Evolutionary conservation across 2,329 filamentous ascomycete genomes (phyloP).

Genomic region (Monosporascus sp.): DNA sequence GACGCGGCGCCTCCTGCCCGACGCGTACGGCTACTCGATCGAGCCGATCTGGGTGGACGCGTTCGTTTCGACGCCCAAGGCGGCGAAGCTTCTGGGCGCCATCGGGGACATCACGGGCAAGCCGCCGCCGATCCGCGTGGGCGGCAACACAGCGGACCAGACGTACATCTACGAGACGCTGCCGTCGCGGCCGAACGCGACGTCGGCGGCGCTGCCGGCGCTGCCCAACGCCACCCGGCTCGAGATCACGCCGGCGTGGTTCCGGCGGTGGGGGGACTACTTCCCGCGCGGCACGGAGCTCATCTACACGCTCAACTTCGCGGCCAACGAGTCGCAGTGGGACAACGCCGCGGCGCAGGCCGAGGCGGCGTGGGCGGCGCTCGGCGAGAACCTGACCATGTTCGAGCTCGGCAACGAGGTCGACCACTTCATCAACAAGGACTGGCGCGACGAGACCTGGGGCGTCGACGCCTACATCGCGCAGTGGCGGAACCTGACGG

Average conservation of each 20-base stretch:
- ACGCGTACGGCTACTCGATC: slow-evolving; percentile 29
- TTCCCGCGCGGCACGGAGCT: slow-evolving; percentile 26
- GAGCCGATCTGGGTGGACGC: slow-evolving; percentile 29
- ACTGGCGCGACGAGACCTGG: slow-evolving; percentile 26
- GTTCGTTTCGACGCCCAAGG: slow-evolving; percentile 22
- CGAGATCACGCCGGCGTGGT: slow-evolving; percentile 29
- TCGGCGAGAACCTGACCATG: slow-evolving; percentile 22
- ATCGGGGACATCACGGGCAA: slow-evolving; percentile 25
- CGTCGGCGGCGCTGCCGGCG: slow-evolving; percentile 21
- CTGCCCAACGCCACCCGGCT: slow-evolving; percentile 17
- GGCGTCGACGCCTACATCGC: slow-evolving; percentile 22
- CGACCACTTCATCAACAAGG: slow-evolving; percentile 30
- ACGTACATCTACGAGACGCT: slow-evolving; percentile 24
- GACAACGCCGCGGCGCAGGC: slow-evolving; percentile 24
- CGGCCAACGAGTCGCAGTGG: slow-evolving; percentile 24
- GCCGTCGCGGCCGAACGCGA: slow-evolving; percentile 21
- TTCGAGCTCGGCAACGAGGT: slow-evolving; percentile 32
- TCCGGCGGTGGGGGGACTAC: slow-evolving; percentile 24
- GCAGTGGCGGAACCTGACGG: slow-evolving; percentile 28
- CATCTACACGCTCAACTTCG: slow-evolving; percentile 28
- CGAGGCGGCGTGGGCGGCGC: slow-evolving; percentile 20
- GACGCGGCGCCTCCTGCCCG: slow-evolving; percentile 20
- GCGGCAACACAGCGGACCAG: slow-evolving; percentile 30
- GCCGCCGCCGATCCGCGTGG: slow-evolving; percentile 26
- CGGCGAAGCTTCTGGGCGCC: slow-evolving; percentile 19